phyloP scores from a whole-genome alignment of 495 filamentous ascomycete genomes.

The Neurospora sp. region DNA sequence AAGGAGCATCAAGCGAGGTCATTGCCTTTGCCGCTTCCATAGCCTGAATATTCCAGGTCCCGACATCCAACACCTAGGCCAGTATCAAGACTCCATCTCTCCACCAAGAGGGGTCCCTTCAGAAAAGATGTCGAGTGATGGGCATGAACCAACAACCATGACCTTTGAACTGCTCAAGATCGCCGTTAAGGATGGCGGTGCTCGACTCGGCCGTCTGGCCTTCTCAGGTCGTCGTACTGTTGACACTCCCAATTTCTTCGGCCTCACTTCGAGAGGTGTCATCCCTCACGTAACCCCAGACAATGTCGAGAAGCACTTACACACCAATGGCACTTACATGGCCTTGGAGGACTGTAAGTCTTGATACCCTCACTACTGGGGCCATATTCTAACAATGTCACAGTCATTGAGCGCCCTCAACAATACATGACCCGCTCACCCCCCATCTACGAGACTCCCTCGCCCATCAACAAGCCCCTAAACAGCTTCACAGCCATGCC shows the following conservation, averaged over 20 bases:
- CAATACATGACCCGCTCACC: conserved; percentile 30
- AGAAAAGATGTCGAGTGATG: conserved; percentile 11
- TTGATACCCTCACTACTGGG: conserved; percentile 5
- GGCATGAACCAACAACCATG: conserved; percentile 14
- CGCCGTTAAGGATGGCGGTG: conserved; percentile 19
- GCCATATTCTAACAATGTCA: conserved; percentile 18
- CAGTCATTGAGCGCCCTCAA: conserved; percentile 68
- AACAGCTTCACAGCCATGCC: conserved; percentile 62
- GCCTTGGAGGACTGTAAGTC: conserved; percentile 86
- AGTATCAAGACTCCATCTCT: background rate
- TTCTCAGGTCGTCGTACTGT: conserved; percentile 50
- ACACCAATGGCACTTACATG: conserved; percentile 61
- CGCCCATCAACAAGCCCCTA: conserved; percentile 41
- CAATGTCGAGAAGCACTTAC: conserved; percentile 54
- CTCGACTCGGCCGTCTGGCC: conserved; percentile 54
- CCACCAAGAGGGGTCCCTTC: background rate
- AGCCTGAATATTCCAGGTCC: background rate
- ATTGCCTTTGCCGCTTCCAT: background rate
- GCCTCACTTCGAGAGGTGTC: conserved; percentile 67
- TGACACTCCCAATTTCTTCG: conserved; percentile 74
- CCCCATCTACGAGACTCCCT: conserved; percentile 30
- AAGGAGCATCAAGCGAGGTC: background rate
- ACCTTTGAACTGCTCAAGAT: conserved; percentile 33
- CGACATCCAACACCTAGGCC: background rate
- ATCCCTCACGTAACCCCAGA: conserved; percentile 87